phyloP scores from a whole-genome alignment of 768 basidiomycete genomes.

The Trametes meyenii region DNA sequence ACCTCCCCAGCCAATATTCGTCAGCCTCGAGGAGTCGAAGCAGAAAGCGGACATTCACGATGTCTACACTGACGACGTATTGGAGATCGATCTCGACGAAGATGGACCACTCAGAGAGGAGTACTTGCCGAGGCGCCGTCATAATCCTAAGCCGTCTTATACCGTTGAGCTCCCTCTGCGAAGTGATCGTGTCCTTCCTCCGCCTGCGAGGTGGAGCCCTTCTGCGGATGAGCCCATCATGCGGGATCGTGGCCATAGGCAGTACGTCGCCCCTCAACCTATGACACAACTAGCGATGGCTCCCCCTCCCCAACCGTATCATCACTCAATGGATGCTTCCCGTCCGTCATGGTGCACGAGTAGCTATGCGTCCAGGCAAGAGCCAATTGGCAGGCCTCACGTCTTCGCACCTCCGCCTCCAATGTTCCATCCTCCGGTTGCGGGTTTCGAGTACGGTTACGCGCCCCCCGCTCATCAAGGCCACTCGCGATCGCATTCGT shows the following conservation, averaged over 20 bases:
- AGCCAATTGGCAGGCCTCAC: slow-evolving; percentile 8
- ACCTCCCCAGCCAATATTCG: slow-evolving; percentile 66
- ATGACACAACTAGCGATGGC: slow-evolving; percentile 46
- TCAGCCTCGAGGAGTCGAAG: slow-evolving; percentile 69
- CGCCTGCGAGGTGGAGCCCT: slow-evolving; percentile 83
- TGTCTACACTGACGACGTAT: slow-evolving; percentile 40
- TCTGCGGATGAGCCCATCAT: slow-evolving; percentile 76
- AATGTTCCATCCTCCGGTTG: slow-evolving; percentile 15
- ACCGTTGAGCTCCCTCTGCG: slow-evolving; percentile 24
- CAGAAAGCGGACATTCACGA: slow-evolving; percentile 43
- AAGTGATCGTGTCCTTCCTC: slow-evolving; percentile 51
- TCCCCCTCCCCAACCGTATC: slow-evolving; percentile 40
- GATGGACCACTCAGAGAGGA: slow-evolving; percentile 83
- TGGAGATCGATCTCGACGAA: slow-evolving; percentile 81
- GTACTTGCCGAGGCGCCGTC: slow-evolving; percentile 73
- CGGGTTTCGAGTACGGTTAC: slow-evolving; percentile 29
- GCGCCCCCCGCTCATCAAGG: slow-evolving; percentile 32
- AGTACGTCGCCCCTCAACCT: slow-evolving; percentile 53
- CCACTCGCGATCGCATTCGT: slow-evolving; percentile 60
- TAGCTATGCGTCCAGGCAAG: slow-evolving; percentile 27
- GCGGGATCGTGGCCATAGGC: slow-evolving; percentile 54
- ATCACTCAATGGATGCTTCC: slow-evolving; percentile 36
- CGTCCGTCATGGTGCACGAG: slow-evolving; percentile 34
- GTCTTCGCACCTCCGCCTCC: slow-evolving; percentile 11
- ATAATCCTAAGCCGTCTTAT: slow-evolving; percentile 39